A percentile compares a stretch with the other conserved stretches of the same genome.
Conservation (phyloP, 2,329 filamentous ascomycete genomes). For the Cylindrodendrum hubeiense region DNA sequence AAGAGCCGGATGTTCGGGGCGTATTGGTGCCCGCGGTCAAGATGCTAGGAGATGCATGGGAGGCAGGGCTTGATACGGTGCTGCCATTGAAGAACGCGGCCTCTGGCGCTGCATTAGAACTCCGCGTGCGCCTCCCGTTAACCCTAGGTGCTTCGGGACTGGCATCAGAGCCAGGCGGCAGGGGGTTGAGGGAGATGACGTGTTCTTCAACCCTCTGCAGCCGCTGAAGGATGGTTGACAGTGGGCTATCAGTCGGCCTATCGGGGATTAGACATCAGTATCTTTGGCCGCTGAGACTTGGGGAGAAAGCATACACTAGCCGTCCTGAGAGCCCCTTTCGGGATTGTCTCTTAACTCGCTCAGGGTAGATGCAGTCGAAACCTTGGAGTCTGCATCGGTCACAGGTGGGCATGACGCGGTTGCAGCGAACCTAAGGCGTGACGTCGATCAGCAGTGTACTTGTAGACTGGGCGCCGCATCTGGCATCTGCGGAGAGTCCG, state of each 20-base stretch:
- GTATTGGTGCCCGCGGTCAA: slow-evolving; percentile 11
- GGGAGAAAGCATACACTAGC: slow-evolving; percentile 25
- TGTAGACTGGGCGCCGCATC: not conserved
- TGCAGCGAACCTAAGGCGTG: slow-evolving; percentile 41
- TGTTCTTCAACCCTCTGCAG: slow-evolving; percentile 46
- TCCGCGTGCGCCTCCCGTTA: not conserved
- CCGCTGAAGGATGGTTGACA: slow-evolving; percentile 46
- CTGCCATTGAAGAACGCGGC: slow-evolving; percentile 7
- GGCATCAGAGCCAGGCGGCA: slow-evolving; percentile 2
- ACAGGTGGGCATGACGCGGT: slow-evolving; percentile 44
- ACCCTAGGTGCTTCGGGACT: not conserved
- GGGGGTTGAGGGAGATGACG: slow-evolving; percentile 2
- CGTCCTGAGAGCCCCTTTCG: slow-evolving; percentile 23
- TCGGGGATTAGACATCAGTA: not conserved
- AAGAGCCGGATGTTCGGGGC: slow-evolving; percentile 14
- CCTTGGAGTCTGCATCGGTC: slow-evolving; percentile 42
- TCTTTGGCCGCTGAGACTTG: slow-evolving; percentile 1
- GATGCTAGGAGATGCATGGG: slow-evolving; percentile 23
- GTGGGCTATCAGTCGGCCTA: slow-evolving; percentile 26
- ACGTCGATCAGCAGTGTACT: not conserved
- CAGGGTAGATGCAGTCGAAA: slow-evolving; percentile 45
- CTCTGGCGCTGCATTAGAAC: not conserved
- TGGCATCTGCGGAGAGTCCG: too few species aligned
- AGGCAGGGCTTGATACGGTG: slow-evolving; percentile 31
- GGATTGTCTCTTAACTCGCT: slow-evolving; percentile 42